A percentile compares a stretch with the other conserved stretches of the same genome.
These are phyloP conservation scores for Sporodiniella umbellata DNA, from an alignment of 371 early-diverging fungal genomes.

Conservation along the genomic window DNA sequence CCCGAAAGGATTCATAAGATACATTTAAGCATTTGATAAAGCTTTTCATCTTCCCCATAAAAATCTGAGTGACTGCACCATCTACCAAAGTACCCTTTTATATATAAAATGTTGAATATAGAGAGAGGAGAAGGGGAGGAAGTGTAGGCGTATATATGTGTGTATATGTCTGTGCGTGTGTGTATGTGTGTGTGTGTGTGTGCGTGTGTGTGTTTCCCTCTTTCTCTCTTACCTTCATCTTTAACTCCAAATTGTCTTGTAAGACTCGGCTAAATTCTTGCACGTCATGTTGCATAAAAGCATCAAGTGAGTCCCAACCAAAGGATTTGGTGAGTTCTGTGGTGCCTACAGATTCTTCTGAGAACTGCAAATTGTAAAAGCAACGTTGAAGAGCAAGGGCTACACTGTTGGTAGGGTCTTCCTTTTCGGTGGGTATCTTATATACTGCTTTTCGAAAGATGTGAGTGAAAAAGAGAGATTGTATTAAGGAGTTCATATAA, in stretches of 20 bases:
- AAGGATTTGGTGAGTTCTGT: slow-evolving; percentile 93
- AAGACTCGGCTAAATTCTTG: slow-evolving; percentile 96
- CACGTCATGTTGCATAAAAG: slow-evolving; percentile 97
- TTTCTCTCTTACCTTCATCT: slow-evolving; percentile 67
- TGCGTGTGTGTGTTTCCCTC: no score
- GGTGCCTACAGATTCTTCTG: slow-evolving; percentile 60
- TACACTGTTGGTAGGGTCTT: slow-evolving; percentile 81
- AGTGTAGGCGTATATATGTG: no score
- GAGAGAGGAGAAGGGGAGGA: not conserved
- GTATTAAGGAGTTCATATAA: slow-evolving; percentile 98
- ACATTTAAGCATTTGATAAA: slow-evolving; percentile 93
- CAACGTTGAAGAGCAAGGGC: slow-evolving; percentile 92
- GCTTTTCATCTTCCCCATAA: slow-evolving; percentile 94
- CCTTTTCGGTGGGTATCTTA: slow-evolving; percentile 86
- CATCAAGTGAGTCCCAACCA: slow-evolving; percentile 94
- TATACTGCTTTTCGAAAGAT: slow-evolving; percentile 89
- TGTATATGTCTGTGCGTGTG: no score
- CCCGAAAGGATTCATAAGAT: slow-evolving; percentile 88
- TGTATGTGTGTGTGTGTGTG: no score
- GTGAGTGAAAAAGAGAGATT: slow-evolving; percentile 96
- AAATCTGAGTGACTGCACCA: slow-evolving; percentile 88
- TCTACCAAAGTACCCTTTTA: slow-evolving; percentile 71
- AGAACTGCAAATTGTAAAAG: slow-evolving; percentile 86
- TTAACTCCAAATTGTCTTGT: slow-evolving; percentile 91
- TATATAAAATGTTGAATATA: not conserved